phyloP scores from a whole-genome alignment of 2,329 filamentous ascomycete genomes.

The Huntiella omanensis region DNA sequence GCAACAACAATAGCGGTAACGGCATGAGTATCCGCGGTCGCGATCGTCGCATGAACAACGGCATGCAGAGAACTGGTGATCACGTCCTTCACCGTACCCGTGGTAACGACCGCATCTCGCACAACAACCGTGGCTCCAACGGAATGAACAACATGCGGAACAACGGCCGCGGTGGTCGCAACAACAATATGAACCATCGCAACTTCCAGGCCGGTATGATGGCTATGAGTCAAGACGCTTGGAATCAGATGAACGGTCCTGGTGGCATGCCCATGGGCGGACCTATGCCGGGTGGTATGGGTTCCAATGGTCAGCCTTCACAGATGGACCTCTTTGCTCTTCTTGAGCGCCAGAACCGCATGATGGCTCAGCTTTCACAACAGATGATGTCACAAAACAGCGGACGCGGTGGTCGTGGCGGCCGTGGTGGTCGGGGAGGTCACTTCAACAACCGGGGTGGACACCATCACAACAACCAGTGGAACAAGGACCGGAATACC shows the following conservation, averaged over 20 bases:
- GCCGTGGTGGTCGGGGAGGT: conserved; percentile 41
- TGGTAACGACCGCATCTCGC: conserved; percentile 67
- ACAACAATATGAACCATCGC: conserved; percentile 29
- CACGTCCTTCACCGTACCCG: conserved; percentile 65
- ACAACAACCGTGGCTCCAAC: conserved; percentile 27
- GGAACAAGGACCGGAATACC: conserved; percentile 13
- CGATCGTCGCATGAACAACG: conserved; percentile 55
- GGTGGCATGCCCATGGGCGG: conserved; percentile 1
- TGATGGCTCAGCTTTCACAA: conserved; percentile 61
- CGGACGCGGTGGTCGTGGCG: conserved; percentile 22
- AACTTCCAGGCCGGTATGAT: conserved; percentile 31
- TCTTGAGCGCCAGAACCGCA: conserved; percentile 70
- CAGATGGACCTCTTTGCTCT: conserved; percentile 48
- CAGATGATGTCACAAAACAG: conserved; percentile 28
- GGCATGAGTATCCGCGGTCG: conserved; percentile 31
- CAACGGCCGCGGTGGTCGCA: conserved; percentile 7
- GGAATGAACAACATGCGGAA: conserved; percentile 15
- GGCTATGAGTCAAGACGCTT: conserved; percentile 21
- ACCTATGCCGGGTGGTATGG: conserved; percentile 14
- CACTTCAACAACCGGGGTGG: conserved; percentile 34
- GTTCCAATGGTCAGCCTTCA: conserved; percentile 16
- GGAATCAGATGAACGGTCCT: conserved; percentile 21
- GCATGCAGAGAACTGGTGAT: conserved; percentile 61
- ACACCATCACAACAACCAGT: conserved; percentile 20
- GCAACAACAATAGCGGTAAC: conserved; percentile 33